Conservation (phyloP, 768 basidiomycete species). For the Podaxis sp. region DNA sequence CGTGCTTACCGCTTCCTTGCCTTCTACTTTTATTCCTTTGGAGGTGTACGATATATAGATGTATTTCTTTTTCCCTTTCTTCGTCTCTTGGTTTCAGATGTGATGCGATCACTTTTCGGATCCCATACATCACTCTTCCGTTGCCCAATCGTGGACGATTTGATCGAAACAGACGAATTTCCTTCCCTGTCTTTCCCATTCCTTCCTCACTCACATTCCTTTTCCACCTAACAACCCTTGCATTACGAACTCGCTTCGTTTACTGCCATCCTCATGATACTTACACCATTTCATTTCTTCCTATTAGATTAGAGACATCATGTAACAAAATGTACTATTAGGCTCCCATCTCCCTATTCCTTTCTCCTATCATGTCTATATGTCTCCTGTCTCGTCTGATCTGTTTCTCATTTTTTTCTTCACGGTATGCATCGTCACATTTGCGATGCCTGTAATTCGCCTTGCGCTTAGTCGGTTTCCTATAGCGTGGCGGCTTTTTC, state of each 20-base stretch:
- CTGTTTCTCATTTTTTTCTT: background rate
- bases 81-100: background rate
- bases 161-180: background rate
- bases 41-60: background rate
- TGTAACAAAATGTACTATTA: slow-evolving; percentile 15
- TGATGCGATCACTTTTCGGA: background rate
- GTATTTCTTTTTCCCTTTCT: background rate
- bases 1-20: background rate
- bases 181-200: background rate
- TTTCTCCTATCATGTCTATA: background rate
- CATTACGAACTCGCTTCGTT: background rate
- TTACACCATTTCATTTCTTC: background rate
- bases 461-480: background rate
- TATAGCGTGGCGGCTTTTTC: background rate
- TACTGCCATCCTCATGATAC: background rate
- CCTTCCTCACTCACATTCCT: background rate
- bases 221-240: background rate
- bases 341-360: background rate
- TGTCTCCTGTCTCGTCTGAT: background rate
- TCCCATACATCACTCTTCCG: background rate
- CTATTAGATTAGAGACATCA: background rate
- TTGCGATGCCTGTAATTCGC: slow-evolving; percentile 6
- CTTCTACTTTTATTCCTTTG: background rate
- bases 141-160: background rate
- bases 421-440: slow-evolving; percentile 1